A percentile compares a stretch with the other conserved stretches of the same genome.
phyloP scores from a whole-genome alignment of 345 rosid genomes.

The Dipteronia sinensis region DNA sequence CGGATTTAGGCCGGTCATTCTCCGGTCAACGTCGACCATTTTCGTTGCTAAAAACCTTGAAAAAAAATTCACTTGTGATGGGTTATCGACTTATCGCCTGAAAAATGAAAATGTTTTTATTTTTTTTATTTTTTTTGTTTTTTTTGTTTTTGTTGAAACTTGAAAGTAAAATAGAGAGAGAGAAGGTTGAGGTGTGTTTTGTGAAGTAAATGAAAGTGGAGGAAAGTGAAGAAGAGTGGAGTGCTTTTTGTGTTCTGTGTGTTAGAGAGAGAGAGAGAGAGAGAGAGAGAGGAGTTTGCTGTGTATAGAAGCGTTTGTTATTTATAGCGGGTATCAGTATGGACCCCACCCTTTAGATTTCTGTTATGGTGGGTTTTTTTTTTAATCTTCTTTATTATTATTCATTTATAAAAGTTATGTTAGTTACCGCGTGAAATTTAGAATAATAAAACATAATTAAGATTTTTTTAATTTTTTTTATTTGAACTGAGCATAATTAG shows the following conservation, averaged over 20 bases:
- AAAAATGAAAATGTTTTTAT: too few relatives aligned
- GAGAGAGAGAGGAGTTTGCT: background rate
- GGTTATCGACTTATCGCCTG: background rate
- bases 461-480: too few relatives aligned
- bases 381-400: background rate
- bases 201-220: slow-evolving; percentile 19
- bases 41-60: background rate
- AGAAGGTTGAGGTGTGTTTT: too few relatives aligned
- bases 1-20: slow-evolving; percentile 87
- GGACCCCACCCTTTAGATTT: slow-evolving; percentile 40
- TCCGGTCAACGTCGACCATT: slow-evolving; percentile 99
- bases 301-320: slow-evolving; percentile 10
- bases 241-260: slow-evolving; percentile 3
- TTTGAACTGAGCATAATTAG: too few relatives aligned
- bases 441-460: background rate
- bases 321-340: slow-evolving; percentile 40
- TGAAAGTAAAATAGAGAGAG: too few relatives aligned
- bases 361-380: background rate
- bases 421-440: background rate
- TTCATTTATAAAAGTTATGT: background rate
- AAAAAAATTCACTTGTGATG: too few relatives aligned
- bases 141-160: background rate
- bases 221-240: background rate
- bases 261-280: too few relatives aligned
- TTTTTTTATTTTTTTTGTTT: too few relatives aligned